Base-by-base conservation (phyloP, 768 basidiomycete genomes). In the Mrakia gelida region DNA sequence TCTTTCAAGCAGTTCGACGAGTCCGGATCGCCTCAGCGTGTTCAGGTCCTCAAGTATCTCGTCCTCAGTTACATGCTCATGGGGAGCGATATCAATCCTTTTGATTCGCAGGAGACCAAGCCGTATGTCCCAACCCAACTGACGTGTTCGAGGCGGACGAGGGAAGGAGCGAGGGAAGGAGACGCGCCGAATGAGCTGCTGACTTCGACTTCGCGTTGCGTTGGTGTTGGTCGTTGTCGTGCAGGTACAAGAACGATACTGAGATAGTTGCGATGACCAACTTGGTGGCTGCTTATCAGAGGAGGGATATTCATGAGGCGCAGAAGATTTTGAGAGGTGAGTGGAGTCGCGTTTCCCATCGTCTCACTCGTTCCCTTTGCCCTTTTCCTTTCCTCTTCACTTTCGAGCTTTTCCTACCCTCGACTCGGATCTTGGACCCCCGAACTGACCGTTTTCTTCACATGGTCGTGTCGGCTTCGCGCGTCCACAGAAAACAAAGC, bases 1-100 rank as follows among this genome's bases (percentile, higher is more conserved):
- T 97, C 95, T 2, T 99, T 99, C 88, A 89, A 92, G 81, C 97
- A 96, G 83, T 99, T 98, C 83, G 97, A 99, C 81, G 97, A 99
- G 84, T 94, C 95, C 18, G 97, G 97, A 8, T 95, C 94, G 5
- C 91, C 94, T 1, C 95, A 98, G 84, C 88, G 97, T 41, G 97
- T 98, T 38, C 96, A 98, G 87, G 97, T 98, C 3, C 88, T 99
- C 79, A 99, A 99, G 85, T 99, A 99, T 84, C 89, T 99, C 26
- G 97, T 99, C 3, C 88, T 99, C 61, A 94, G 95, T 6, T 95
- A 98, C 85, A 98, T 99, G 96, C 86, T 99, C 77, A 98, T 93
- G 71, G 97, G 95, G 52, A 95, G 93, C 82, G 94, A 97, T 83
- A 97, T 99, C 85, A 98, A 99, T 84, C 97, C 97, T 0, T 99